Base-by-base conservation (phyloP, 148 eudicot genomes). In the Diospyros kaki region DNA sequence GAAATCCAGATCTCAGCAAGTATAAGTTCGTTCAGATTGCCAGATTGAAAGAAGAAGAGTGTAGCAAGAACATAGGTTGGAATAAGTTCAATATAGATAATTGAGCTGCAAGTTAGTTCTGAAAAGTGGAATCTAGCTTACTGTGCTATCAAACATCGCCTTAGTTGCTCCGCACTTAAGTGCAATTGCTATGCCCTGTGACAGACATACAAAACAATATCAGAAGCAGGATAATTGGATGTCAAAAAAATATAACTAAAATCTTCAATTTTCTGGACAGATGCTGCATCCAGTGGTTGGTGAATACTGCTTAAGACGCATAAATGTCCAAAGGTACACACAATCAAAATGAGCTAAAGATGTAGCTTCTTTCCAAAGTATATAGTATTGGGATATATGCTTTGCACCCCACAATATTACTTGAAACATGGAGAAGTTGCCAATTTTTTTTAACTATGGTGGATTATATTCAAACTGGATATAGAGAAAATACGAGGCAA, bases 161-260 rank as follows among this genome's bases (percentile, higher is more conserved):
- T 95, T 95, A 17, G 99, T 95, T 75, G 99, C 99, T 78, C 97
- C 99, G 83, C 97, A 95, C 84, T 95, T 92, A 69, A 95, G 79
- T n/a, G 97, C 99, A 78, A 95, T 66, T 64, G 99, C 97, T 79
- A 95, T 92, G 73, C 99, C 99, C 99, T 95, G 84, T 64, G 56
- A 18, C 58, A 11, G 46, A 69, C 41, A 58, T 52, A 14, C 48
- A 15, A 66, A 72, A 58, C 12, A 53, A 18, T 52, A 54, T 52
- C 42, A 64, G 54, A 45, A n/a, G 14, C 15, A 13, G 45, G 8
- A 50, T 4, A 73, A 5, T 17, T 18, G 10, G 10, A 17, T 6
- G 58, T 59, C 12, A 5, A 4, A 15, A n/a, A n/a, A 4, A 63
- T 9, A 58, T 14, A 53, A 53, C 7, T 53, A 53, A 45, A 66